Conservation (phyloP, 1,139 yeast genomes). For the Diutina neorugosa region DNA sequence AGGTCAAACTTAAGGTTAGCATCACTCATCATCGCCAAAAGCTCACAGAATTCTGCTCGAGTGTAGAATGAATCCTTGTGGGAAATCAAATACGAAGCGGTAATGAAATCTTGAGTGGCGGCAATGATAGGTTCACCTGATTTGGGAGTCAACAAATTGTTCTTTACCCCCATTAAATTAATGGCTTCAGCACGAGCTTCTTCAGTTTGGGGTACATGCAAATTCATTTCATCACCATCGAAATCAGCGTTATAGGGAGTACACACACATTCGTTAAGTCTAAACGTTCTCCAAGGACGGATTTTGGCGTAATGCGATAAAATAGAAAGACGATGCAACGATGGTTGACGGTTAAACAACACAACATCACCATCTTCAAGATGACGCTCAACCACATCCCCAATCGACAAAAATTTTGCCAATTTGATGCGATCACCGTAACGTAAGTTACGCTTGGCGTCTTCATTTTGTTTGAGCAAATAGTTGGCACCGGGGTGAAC, state of each 20-base stretch:
- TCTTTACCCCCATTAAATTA: slow-evolving; percentile 94
- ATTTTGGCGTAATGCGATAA: slow-evolving; percentile 91
- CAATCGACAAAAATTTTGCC: slow-evolving; percentile 67
- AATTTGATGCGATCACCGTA: slow-evolving; percentile 77
- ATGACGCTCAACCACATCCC: slow-evolving; percentile 97
- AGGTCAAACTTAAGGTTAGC: slow-evolving; percentile 78
- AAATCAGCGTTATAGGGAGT: slow-evolving; percentile 99
- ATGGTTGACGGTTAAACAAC: slow-evolving; percentile 94
- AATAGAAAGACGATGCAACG: slow-evolving; percentile 88
- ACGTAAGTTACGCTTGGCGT: slow-evolving; percentile 75
- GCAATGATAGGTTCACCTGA: slow-evolving; percentile 99
- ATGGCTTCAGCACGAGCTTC: slow-evolving; percentile 98
- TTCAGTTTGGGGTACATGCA: slow-evolving; percentile 98
- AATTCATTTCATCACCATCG: slow-evolving; percentile 99
- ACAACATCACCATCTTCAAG: slow-evolving; percentile 96
- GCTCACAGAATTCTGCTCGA: slow-evolving; percentile 70
- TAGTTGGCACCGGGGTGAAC: slow-evolving; percentile 96
- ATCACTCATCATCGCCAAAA: slow-evolving; percentile 93
- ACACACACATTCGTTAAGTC: slow-evolving; percentile 97
- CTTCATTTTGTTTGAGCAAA: slow-evolving; percentile 69
- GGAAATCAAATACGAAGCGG: slow-evolving; percentile 87
- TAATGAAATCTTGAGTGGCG: slow-evolving; percentile 98
- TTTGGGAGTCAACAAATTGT: slow-evolving; percentile 87
- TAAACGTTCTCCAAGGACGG: slow-evolving; percentile 96
- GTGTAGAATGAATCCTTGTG: slow-evolving; percentile 90